A percentile compares a stretch with the other conserved stretches of the same genome.
Conservation (phyloP, 2,329 filamentous ascomycete genomes). For the Camptophora hylomeconis region DNA sequence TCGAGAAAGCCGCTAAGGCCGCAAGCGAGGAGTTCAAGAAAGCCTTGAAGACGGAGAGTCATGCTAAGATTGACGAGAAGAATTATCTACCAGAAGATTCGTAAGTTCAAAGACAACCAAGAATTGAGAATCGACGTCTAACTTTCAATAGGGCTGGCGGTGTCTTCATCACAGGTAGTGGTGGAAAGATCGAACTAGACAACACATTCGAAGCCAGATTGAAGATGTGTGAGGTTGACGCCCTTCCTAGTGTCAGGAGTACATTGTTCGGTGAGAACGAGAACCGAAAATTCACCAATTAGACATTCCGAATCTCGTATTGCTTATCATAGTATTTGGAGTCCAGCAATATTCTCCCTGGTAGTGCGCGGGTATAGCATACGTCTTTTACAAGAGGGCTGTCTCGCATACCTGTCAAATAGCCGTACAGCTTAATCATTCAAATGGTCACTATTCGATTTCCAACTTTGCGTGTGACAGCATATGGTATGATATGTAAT, state of each 20-base stretch:
- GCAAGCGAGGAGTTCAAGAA: constrained; percentile 77
- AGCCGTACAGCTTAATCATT: neutral
- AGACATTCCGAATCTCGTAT: constrained; percentile 21
- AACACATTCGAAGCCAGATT: constrained; percentile 94
- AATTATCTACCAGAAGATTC: constrained; percentile 67
- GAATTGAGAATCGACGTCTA: constrained; percentile 10
- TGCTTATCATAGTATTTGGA: neutral
- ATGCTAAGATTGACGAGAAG: constrained; percentile 62
- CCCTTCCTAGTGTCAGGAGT: constrained; percentile 71
- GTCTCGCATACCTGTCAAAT: neutral
- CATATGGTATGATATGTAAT: too few species aligned
- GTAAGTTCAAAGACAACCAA: constrained; percentile 42
- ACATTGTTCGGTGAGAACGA: constrained; percentile 87
- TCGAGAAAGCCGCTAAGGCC: constrained; percentile 65
- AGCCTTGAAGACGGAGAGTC: constrained; percentile 55
- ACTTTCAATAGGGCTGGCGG: constrained; percentile 59
- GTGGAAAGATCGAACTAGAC: constrained; percentile 94
- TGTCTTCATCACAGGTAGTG: constrained; percentile 63
- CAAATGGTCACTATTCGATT: too few species aligned
- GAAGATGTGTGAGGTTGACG: constrained; percentile 68
- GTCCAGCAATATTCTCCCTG: neutral
- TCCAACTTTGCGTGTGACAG: too few species aligned
- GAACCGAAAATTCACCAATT: constrained; percentile 94
- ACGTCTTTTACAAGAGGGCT: neutral
- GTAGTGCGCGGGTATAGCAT: neutral